Percentiles rank a stretch among this genome's conserved stretches.
phyloP scores from a whole-genome alignment of 1,284 basidiomycete species.

The Cryptococcus sp. region DNA sequence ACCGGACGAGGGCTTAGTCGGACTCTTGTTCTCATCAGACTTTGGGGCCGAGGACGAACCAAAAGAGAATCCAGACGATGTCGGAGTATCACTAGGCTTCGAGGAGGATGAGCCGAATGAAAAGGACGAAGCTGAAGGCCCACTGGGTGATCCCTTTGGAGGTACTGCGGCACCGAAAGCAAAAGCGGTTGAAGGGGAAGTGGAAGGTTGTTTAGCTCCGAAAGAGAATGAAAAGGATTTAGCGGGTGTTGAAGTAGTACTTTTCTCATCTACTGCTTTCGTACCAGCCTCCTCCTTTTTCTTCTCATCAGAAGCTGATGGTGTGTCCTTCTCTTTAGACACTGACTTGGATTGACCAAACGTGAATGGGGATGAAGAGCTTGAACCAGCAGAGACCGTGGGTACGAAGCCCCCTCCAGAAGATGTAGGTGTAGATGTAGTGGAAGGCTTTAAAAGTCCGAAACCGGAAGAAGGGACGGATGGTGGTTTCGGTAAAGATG shows the following conservation, averaged over 20 bases:
- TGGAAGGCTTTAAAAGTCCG: constrained; percentile 4
- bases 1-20: background rate
- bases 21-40: too few species aligned
- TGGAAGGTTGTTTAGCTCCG: constrained; percentile 12
- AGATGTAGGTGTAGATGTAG: constrained; percentile 1
- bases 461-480: background rate
- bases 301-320: constrained; percentile 16
- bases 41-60: background rate
- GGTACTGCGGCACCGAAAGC: constrained; percentile 21
- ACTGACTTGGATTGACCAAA: constrained; percentile 32
- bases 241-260: constrained; percentile 1
- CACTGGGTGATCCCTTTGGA: background rate
- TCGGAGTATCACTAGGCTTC: background rate
- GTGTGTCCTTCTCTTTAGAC: too few species aligned
- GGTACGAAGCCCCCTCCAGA: constrained; percentile 25
- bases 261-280: background rate
- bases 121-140: background rate
- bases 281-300: constrained; percentile 15
- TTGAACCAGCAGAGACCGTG: constrained; percentile 12
- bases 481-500: constrained; percentile 6
- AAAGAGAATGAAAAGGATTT: constrained; percentile 12
- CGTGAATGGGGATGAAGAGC: constrained; percentile 20
- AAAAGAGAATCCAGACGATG: background rate
- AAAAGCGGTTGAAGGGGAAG: constrained; percentile 10
- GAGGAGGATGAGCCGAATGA: background rate